These are phyloP conservation scores for Aplosporella prunicola DNA, from an alignment of 2,329 filamentous ascomycete genomes.

Conservation along the genomic window DNA sequence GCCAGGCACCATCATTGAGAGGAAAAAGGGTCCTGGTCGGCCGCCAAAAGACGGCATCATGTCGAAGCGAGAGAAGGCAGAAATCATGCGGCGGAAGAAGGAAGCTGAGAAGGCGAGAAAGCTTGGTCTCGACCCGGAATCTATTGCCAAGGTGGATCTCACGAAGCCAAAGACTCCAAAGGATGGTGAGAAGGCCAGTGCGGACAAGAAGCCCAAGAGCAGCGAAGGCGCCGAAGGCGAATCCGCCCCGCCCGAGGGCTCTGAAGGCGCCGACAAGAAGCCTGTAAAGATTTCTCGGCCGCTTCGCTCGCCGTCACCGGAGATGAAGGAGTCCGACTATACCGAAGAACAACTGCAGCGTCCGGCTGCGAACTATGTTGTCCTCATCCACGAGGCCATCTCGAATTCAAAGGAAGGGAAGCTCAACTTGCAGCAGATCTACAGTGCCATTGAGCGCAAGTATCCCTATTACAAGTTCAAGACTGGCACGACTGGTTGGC, in stretches of 20 bases:
- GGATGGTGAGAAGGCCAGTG: constrained; percentile 26
- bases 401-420: constrained; percentile 45
- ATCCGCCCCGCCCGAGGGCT: constrained; percentile 10
- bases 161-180: constrained; percentile 27
- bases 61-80: constrained; percentile 64
- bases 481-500: constrained; percentile 53
- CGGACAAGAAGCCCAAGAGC: constrained; percentile 10
- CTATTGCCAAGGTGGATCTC: constrained; percentile 25
- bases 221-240: constrained; percentile 25
- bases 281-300: constrained; percentile 38
- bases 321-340: constrained; percentile 54
- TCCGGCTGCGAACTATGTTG: constrained; percentile 53
- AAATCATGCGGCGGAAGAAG: constrained; percentile 51
- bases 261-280: constrained; percentile 32
- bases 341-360: constrained; percentile 68
- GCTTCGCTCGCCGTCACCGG: constrained; percentile 51
- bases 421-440: constrained; percentile 58
- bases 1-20: constrained; percentile 31
- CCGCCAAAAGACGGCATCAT: constrained; percentile 77
- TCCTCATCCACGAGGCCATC: constrained; percentile 54
- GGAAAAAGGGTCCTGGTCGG: constrained; percentile 67
- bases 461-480: constrained; percentile 56
- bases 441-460: constrained; percentile 52
- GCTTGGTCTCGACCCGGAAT: constrained; percentile 28
- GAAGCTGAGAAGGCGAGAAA: constrained; percentile 35